phyloP scores from a whole-genome alignment of 1,284 basidiomycete species.

The Naganishia cerealis region DNA sequence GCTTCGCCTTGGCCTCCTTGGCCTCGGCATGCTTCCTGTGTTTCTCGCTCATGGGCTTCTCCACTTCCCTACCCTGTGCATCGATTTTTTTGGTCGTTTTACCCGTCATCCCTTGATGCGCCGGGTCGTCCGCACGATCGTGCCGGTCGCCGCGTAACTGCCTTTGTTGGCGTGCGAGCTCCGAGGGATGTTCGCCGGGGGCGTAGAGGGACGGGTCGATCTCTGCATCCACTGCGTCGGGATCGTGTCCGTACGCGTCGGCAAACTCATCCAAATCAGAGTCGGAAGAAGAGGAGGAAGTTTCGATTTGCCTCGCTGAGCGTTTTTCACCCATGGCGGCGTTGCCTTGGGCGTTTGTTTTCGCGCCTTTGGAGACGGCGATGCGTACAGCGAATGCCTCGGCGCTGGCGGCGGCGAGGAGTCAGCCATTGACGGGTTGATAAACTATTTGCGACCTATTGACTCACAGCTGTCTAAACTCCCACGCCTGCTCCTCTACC shows the following conservation, averaged over 20 bases:
- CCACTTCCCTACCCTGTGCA: conserved; percentile 40
- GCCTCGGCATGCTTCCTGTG: conserved; percentile 49
- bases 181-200: conserved; percentile 43
- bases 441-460: not conserved
- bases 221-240: conserved; percentile 15
- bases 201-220: conserved; percentile 32
- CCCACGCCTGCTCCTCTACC: conserved; percentile 55
- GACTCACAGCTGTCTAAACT: conserved; percentile 42
- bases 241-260: conserved; percentile 17
- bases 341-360: conserved; percentile 49
- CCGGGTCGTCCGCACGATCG: not conserved
- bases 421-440: not conserved
- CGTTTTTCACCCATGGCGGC: conserved; percentile 51
- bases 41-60: conserved; percentile 43
- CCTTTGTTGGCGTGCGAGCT: conserved; percentile 37
- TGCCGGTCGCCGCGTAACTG: conserved; percentile 1
- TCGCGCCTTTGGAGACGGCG: conserved; percentile 43
- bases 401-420: conserved; percentile 42
- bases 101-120: conserved; percentile 31
- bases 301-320: conserved; percentile 13
- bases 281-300: conserved; percentile 33
- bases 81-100: conserved; percentile 31
- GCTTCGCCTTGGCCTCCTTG: conserved; percentile 52
- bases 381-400: conserved; percentile 52
- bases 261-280: conserved; percentile 37